Conservation (phyloP, 2,329 filamentous ascomycete species). For the Fonsecaea nubica region DNA sequence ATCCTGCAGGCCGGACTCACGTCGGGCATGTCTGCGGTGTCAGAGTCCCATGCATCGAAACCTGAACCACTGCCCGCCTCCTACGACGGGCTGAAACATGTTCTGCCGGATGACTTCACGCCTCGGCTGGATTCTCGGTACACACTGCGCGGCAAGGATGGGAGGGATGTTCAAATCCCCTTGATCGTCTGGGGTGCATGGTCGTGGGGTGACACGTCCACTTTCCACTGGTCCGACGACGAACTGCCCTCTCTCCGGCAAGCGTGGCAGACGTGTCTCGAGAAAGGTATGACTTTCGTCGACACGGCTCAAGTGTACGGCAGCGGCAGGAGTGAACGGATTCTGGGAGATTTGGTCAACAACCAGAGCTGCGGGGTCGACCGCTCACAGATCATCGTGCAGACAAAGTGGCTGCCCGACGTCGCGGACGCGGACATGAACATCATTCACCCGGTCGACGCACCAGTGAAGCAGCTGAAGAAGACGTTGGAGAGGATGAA, state of each 20-base stretch:
- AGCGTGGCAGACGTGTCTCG: slow-evolving; percentile 49
- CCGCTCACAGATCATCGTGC: slow-evolving; percentile 48
- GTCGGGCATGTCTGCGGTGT: too few relatives aligned
- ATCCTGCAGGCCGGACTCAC: too few relatives aligned
- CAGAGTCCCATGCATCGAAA: too few relatives aligned
- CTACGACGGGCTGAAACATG: too few relatives aligned
- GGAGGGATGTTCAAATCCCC: slow-evolving; percentile 41
- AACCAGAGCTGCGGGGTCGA: slow-evolving; percentile 41
- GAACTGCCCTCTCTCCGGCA: slow-evolving; percentile 47
- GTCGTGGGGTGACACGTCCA: slow-evolving; percentile 44
- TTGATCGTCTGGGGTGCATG: slow-evolving; percentile 43
- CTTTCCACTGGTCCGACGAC: slow-evolving; percentile 46
- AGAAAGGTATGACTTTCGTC: slow-evolving; percentile 51
- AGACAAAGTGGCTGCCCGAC: slow-evolving; percentile 52
- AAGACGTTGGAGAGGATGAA: slow-evolving; percentile 49
- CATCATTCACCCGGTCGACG: slow-evolving; percentile 44
- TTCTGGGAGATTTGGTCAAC: slow-evolving; percentile 50
- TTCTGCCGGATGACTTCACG: slow-evolving; percentile 1
- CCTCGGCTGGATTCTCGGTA: slow-evolving; percentile 39
- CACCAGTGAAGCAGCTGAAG: slow-evolving; percentile 48
- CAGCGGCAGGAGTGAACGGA: slow-evolving; percentile 51
- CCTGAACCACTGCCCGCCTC: too few relatives aligned
- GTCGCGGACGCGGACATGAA: slow-evolving; percentile 39
- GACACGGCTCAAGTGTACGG: slow-evolving; percentile 56
- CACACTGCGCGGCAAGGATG: slow-evolving; percentile 37